Evolutionary conservation across 2,329 filamentous ascomycete species (phyloP).

Genomic region (Ceratocystis eucalypticola): DNA sequence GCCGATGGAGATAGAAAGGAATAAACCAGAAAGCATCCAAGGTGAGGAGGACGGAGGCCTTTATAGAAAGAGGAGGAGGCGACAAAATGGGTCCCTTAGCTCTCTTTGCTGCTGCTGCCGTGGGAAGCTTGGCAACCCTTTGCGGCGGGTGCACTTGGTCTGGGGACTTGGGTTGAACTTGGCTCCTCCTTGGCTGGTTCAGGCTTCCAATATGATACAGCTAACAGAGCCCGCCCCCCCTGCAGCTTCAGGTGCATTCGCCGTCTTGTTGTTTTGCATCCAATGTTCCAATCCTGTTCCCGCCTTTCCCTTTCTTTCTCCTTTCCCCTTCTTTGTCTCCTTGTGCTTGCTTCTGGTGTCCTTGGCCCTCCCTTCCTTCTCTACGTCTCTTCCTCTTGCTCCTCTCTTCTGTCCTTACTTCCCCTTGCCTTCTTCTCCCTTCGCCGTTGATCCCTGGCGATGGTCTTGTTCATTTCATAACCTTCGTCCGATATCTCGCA

Average conservation of each 20-base stretch:
- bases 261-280: neutral
- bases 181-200: neutral
- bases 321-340: neutral
- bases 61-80: neutral
- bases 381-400: neutral
- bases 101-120: neutral
- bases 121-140: neutral
- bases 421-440: neutral
- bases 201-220: neutral
- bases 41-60: neutral
- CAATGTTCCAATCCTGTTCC: neutral
- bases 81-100: neutral
- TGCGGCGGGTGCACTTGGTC: neutral
- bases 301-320: neutral
- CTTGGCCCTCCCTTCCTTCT: neutral
- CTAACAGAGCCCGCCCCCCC: neutral
- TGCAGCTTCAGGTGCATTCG: neutral
- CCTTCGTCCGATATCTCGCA: neutral
- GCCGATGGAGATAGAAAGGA: constrained; percentile 10
- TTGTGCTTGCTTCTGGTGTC: neutral
- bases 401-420: neutral
- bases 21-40: neutral
- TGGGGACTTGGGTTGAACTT: too few relatives aligned
- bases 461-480: neutral
- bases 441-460: neutral